Conservation (phyloP, 164 flowering plant genomes). For the Cinnamomum chago region DNA sequence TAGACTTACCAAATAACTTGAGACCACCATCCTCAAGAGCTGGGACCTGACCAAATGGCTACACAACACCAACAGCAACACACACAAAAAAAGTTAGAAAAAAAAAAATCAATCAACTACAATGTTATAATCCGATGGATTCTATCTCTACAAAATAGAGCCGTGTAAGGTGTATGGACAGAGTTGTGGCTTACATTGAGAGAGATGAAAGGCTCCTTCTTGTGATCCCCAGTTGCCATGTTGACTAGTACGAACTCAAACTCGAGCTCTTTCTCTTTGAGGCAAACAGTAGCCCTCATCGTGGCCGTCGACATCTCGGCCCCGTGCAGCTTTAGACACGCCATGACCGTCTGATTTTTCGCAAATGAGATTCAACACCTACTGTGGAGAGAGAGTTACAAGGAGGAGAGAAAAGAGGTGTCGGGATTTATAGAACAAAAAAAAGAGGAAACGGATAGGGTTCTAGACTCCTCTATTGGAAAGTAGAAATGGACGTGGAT, state of each 20-base stretch:
- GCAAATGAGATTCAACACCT: not conserved
- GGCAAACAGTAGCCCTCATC: conserved; percentile 1
- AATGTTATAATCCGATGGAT: too few relatives aligned
- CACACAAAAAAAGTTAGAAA: not conserved
- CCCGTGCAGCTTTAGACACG: conserved; percentile 29
- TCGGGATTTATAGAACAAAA: not conserved
- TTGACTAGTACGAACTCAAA: conserved; percentile 13
- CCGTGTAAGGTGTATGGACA: not conserved
- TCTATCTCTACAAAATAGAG: too few relatives aligned
- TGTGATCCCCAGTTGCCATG: conserved; percentile 6
- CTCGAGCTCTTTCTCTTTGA: conserved; percentile 12
- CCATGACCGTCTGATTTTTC: conserved; percentile 18
- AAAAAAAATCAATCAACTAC: too few relatives aligned
- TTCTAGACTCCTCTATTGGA: not conserved
- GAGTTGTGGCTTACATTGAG: not conserved
- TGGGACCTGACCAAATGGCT: conserved; percentile 26
- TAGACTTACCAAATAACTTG: conserved; percentile 48
- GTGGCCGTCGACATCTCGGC: conserved; percentile 9
- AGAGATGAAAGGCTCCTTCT: not conserved
- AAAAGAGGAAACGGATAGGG: not conserved
- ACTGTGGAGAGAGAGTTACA: not conserved
- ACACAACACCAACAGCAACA: not conserved
- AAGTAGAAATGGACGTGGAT: too few relatives aligned
- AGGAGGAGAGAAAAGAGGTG: not conserved
- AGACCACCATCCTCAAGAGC: conserved; percentile 51